These are phyloP conservation scores for Mycena galopus DNA, from an alignment of 768 basidiomycete genomes.

Conservation along the genomic window DNA sequence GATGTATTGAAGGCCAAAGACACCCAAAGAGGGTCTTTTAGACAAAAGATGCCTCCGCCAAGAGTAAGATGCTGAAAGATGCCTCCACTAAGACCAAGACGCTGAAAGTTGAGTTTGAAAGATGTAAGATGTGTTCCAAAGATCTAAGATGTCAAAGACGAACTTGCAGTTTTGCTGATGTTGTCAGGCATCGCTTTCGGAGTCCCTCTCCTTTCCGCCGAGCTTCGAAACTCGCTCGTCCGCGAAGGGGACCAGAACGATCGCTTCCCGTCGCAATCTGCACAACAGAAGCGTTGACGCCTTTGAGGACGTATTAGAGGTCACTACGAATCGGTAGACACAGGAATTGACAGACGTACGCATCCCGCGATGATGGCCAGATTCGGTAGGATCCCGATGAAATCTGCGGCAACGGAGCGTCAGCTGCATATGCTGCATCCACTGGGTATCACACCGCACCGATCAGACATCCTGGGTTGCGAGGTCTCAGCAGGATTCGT, in stretches of 20 bases:
- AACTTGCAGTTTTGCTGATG: too few relatives aligned
- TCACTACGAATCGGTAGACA: not conserved
- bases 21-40: too few relatives aligned
- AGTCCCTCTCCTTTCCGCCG: not conserved
- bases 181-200: too few relatives aligned
- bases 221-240: not conserved
- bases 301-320: not conserved
- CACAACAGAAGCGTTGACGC: not conserved
- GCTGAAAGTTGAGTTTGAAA: too few relatives aligned
- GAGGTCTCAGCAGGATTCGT: not conserved
- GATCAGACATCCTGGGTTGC: not conserved
- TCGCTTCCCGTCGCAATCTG: not conserved
- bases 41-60: too few relatives aligned
- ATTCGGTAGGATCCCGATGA: not conserved
- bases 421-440: not conserved
- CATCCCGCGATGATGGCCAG: not conserved
- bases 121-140: too few relatives aligned
- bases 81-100: too few relatives aligned
- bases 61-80: too few relatives aligned
- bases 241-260: not conserved
- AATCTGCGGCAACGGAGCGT: not conserved
- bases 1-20: too few relatives aligned
- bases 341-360: not conserved
- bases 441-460: not conserved
- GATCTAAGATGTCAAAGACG: too few relatives aligned